These are phyloP conservation scores for Lepiota brunneoincarnata DNA, from an alignment of 768 basidiomycete genomes.

Conservation along the genomic window DNA sequence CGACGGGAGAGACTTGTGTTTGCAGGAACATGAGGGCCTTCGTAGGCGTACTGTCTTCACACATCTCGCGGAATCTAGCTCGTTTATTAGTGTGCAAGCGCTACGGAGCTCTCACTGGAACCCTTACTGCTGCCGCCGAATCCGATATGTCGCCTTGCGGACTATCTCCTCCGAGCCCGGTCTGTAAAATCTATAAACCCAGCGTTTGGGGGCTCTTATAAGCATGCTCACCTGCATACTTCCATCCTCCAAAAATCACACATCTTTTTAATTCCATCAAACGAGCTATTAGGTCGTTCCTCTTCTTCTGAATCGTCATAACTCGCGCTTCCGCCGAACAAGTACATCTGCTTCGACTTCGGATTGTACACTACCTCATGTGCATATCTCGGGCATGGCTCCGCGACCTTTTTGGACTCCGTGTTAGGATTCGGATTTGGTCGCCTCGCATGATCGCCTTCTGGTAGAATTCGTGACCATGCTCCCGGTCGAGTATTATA, in stretches of 20 bases:
- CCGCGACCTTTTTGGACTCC: constrained; percentile 21
- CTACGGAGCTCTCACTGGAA: background rate
- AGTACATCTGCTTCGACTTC: constrained; percentile 49
- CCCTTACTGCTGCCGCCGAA: constrained; percentile 73
- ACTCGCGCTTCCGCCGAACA: constrained; percentile 78
- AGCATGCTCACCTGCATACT: constrained; percentile 50
- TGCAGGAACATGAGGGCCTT: constrained; percentile 73
- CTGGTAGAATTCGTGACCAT: constrained; percentile 59
- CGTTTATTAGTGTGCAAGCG: background rate
- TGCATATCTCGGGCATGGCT: constrained; percentile 67
- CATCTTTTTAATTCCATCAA: constrained; percentile 25
- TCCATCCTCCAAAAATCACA: constrained; percentile 82
- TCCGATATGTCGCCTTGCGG: constrained; percentile 57
- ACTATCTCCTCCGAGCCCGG: constrained; percentile 62
- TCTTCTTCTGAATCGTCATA: constrained; percentile 10
- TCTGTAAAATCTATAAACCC: constrained; percentile 31
- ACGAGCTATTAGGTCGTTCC: background rate
- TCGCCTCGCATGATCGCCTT: constrained; percentile 21
- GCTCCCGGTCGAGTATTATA: constrained; percentile 58
- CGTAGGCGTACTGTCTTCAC: constrained; percentile 56
- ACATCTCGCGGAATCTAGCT: constrained; percentile 79
- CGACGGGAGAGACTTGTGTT: constrained; percentile 64
- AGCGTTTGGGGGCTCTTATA: background rate
- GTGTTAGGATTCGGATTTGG: background rate
- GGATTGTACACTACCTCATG: constrained; percentile 78